Evolutionary conservation across 2,329 filamentous ascomycete genomes (phyloP).

Genomic region (Phyllosticta ampelicida): DNA sequence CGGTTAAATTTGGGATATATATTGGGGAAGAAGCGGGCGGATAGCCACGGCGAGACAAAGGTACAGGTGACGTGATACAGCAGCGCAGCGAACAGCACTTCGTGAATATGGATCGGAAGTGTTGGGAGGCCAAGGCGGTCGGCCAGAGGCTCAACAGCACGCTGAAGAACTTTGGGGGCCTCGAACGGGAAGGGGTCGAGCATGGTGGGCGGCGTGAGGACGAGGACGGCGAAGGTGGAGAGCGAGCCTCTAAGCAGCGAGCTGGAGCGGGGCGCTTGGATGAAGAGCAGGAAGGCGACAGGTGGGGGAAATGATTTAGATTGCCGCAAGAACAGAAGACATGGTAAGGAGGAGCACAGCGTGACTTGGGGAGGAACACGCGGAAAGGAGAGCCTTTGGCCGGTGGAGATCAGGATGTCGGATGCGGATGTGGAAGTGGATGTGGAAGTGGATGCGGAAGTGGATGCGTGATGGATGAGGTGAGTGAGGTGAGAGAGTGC

Average conservation of each 20-base stretch:
- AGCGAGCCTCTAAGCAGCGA: neutral
- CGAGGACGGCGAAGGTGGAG: neutral
- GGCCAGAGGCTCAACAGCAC: conserved; percentile 50
- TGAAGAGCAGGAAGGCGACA: neutral
- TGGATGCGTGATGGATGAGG: neutral
- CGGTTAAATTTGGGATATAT: conserved; percentile 53
- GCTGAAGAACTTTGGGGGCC: conserved; percentile 46
- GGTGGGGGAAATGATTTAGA: conserved; percentile 1
- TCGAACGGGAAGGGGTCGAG: conserved; percentile 58
- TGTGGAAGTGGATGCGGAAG: too few species aligned
- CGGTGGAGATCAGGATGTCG: neutral
- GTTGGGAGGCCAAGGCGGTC: conserved; percentile 51
- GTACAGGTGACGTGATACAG: conserved; percentile 60
- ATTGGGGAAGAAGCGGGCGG: conserved; percentile 48
- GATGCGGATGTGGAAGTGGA: too few species aligned
- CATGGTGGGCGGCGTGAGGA: conserved; percentile 40
- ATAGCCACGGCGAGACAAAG: conserved; percentile 57
- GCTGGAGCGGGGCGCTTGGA: neutral
- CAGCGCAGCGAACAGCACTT: conserved; percentile 55
- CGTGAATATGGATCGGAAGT: conserved; percentile 67
- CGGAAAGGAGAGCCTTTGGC: neutral
- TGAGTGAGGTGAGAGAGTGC: too few species aligned
- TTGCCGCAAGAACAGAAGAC: neutral
- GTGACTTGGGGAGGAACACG: neutral
- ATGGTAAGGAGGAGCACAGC: neutral